phyloP scores from a whole-genome alignment of 257 asterid genomes.

The Solanum chilense region DNA sequence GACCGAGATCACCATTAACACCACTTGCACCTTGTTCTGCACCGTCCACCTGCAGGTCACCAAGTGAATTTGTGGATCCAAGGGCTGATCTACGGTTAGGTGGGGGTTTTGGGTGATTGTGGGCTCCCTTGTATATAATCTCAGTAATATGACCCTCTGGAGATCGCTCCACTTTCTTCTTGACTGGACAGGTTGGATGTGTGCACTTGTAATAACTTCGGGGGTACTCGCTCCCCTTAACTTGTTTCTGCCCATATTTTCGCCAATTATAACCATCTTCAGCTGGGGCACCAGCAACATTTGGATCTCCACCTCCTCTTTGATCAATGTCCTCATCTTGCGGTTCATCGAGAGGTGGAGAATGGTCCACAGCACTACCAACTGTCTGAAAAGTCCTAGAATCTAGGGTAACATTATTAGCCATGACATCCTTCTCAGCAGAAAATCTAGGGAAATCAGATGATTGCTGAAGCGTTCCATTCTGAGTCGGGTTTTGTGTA shows the following conservation, averaged over 20 bases:
- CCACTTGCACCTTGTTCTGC: constrained; percentile 27
- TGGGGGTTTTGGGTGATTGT: constrained; percentile 69
- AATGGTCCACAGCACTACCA: constrained; percentile 25
- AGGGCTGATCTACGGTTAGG: constrained; percentile 43
- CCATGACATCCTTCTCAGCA: constrained; percentile 16
- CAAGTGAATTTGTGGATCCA: constrained; percentile 31
- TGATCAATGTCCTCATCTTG: constrained; percentile 44
- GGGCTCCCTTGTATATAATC: constrained; percentile 71
- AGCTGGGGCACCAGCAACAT: constrained; percentile 33
- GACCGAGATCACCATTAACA: constrained; percentile 20
- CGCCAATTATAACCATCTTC: constrained; percentile 86
- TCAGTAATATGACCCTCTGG: constrained; percentile 70
- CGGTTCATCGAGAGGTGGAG: constrained; percentile 56
- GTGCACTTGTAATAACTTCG: constrained; percentile 92
- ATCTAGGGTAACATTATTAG: constrained; percentile 14
- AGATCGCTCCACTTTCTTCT: constrained; percentile 79
- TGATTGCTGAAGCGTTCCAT: constrained; percentile 14
- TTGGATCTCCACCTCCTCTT: constrained; percentile 43
- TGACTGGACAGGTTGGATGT: constrained; percentile 51
- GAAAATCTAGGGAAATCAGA: constrained; percentile 25
- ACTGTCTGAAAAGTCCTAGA: constrained; percentile 14
- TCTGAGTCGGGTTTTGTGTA: constrained; percentile 4
- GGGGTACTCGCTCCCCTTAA: constrained; percentile 77
- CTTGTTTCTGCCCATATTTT: constrained; percentile 87
- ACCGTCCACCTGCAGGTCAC: constrained; percentile 34